Base-by-base conservation (phyloP, 306 rosid genomes). In the Abrus precatorius region DNA sequence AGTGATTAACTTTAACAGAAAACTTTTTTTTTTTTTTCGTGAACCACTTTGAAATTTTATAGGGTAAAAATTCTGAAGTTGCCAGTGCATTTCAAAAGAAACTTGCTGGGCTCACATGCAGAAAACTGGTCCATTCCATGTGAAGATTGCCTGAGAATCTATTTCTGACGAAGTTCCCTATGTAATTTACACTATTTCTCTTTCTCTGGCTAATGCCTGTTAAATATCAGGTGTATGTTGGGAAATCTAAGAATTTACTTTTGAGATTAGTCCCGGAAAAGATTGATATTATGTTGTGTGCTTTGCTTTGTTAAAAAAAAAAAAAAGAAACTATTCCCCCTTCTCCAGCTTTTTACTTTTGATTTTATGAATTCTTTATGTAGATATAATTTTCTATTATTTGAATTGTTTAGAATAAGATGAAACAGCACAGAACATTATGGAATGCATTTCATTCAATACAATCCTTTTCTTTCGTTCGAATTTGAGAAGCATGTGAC, bases 341-440 rank as follows among this genome's bases (percentile, higher is more conserved):
- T 40, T 27, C 20, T 27, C 40, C 20, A 45, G 73, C 28, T 13
- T 47, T 68, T 43, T 29, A 40, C 57, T 10, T 68, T 10, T 68
- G 74, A 47, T 68, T 20, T 68, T 47, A 36, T 68, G 41, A 73
- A 44, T 28, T 34, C 43, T 56, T 55, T 36, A 38, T 36, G 40
- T 36, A 2, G 3, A 36, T 36, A 36, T 36, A 36, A 36, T 36
- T 36, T 36, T 4, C 40, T 36, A 2, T 2, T 36, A 36, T 36
- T 36, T 36, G 4, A 4, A 36, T 36, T 36, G 40, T 2, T 20
- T 36, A 4, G 40, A 36, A 36, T 2, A 4, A 4, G 4, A 36
- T 36, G 40, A 36, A 36, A 2, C 4, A 36, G 40, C 3, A 36
- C 40, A 4, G 4, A 36, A 36, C 4, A 36, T 36, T 2, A 36